Percentiles rank a stretch among this genome's conserved stretches.
These are phyloP conservation scores for Desmodesmus armatus DNA, from an alignment of 139 green algal genomes.

Conservation along the genomic window DNA sequence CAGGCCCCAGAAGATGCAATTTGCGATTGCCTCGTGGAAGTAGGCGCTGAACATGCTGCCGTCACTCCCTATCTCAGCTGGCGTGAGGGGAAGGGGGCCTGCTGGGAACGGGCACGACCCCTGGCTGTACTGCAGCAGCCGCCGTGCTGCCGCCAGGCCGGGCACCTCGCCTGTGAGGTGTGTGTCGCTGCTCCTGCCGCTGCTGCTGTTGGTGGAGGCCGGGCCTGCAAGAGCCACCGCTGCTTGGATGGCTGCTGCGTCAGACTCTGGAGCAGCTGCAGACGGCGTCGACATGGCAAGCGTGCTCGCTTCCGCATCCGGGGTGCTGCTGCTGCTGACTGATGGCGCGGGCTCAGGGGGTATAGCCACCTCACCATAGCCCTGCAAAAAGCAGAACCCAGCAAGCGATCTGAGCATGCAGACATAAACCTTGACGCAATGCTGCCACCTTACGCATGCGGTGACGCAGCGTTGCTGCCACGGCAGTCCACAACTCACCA, in stretches of 20 bases:
- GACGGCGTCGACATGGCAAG: background rate
- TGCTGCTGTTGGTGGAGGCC: constrained; percentile 1
- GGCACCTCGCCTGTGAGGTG: background rate
- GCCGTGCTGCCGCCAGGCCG: background rate
- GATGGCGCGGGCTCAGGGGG: background rate
- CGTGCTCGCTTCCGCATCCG: too few species aligned
- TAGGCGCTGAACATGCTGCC: constrained; percentile 40
- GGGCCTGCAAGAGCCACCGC: too few species aligned
- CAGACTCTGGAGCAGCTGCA: too few species aligned
- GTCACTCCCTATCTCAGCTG: constrained; percentile 11
- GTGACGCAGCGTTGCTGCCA: too few species aligned
- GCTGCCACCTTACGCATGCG: too few species aligned
- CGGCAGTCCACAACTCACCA: too few species aligned
- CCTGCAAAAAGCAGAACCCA: too few species aligned
- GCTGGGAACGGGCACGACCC: constrained; percentile 38
- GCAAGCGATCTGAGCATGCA: too few species aligned
- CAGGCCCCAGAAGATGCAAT: constrained; percentile 50
- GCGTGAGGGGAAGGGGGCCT: constrained; percentile 23
- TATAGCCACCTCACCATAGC: constrained; percentile 11
- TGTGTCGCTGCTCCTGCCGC: background rate
- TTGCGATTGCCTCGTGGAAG: constrained; percentile 42
- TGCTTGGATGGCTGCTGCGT: too few species aligned
- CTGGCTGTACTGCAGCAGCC: background rate
- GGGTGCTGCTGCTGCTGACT: background rate
- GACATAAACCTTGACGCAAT: too few species aligned